phyloP scores from a whole-genome alignment of 257 asterid genomes.

The Plectranthus barbatus region DNA sequence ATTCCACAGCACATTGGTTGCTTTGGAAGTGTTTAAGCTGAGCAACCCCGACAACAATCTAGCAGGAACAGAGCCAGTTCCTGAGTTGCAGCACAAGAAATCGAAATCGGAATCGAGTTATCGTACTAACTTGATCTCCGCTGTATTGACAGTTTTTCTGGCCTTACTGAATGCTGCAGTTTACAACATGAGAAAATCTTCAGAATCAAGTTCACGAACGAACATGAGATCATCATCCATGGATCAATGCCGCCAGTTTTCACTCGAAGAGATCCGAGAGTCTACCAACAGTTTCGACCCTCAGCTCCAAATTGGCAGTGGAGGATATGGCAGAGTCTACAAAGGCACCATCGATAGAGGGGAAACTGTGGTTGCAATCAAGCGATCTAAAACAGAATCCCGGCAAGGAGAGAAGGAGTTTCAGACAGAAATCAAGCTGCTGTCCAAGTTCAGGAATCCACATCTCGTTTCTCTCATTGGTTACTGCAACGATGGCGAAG shows the following conservation, averaged over 20 bases:
- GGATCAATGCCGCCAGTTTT: conserved; percentile 44
- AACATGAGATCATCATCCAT: conserved; percentile 13
- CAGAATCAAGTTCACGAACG: conserved; percentile 26
- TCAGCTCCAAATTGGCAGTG: conserved; percentile 46
- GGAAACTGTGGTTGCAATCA: conserved; percentile 42
- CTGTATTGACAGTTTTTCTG: conserved; percentile 26
- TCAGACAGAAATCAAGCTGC: conserved; percentile 53
- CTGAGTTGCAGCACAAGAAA: background rate
- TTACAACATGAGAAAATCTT: conserved; percentile 31
- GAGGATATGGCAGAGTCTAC: conserved; percentile 66
- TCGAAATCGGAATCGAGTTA: conserved; percentile 13
- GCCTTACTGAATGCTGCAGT: conserved; percentile 33
- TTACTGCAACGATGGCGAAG: conserved; percentile 56
- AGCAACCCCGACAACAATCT: conserved; percentile 41
- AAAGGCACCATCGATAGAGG: conserved; percentile 53
- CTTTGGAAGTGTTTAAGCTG: conserved; percentile 43
- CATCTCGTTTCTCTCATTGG: conserved; percentile 65
- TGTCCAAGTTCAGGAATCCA: conserved; percentile 45
- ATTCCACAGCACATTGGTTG: conserved; percentile 28
- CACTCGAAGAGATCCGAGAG: conserved; percentile 44
- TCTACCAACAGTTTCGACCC: conserved; percentile 43
- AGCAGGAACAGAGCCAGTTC: conserved; percentile 19
- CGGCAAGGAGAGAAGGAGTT: conserved; percentile 53
- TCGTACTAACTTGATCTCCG: conserved; percentile 18
- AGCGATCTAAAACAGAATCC: conserved; percentile 38